Conservation (phyloP, 2,329 filamentous ascomycete species). For the Xylariaceae sp. region DNA sequence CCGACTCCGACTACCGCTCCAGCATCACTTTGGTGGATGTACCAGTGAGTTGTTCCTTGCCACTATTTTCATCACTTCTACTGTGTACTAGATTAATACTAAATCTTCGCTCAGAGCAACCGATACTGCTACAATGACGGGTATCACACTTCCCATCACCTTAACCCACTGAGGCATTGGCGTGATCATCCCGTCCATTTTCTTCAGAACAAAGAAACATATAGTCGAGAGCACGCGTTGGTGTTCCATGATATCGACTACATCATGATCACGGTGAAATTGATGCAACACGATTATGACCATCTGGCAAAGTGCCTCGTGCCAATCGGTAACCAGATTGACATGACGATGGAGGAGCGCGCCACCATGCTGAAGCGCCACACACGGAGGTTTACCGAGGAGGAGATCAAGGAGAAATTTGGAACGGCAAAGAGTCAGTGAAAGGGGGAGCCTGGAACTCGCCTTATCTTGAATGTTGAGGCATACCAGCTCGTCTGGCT, state of each 20-base stretch:
- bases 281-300: slow-evolving; percentile 68
- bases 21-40: slow-evolving; percentile 79
- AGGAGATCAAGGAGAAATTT: slow-evolving; percentile 60
- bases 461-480: too few species aligned
- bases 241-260: slow-evolving; percentile 82
- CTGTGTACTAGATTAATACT: neutral
- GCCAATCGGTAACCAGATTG: slow-evolving; percentile 68
- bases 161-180: slow-evolving; percentile 77
- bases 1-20: slow-evolving; percentile 72
- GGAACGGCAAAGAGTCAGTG: slow-evolving; percentile 8
- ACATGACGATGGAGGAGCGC: slow-evolving; percentile 60
- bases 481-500: too few species aligned
- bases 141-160: slow-evolving; percentile 77
- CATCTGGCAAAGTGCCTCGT: slow-evolving; percentile 67
- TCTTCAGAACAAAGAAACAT: slow-evolving; percentile 63
- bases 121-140: slow-evolving; percentile 80
- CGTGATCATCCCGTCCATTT: slow-evolving; percentile 74
- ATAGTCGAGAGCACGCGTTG: slow-evolving; percentile 62
- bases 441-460: too few species aligned
- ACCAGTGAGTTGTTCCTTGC: slow-evolving; percentile 46
- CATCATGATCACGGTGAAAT: slow-evolving; percentile 65
- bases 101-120: slow-evolving; percentile 55
- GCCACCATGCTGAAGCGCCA: slow-evolving; percentile 59
- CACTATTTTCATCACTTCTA: slow-evolving; percentile 3
- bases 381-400: slow-evolving; percentile 62